Conservation (phyloP, 2,329 filamentous ascomycete species). For the Diplocarpon mali region DNA sequence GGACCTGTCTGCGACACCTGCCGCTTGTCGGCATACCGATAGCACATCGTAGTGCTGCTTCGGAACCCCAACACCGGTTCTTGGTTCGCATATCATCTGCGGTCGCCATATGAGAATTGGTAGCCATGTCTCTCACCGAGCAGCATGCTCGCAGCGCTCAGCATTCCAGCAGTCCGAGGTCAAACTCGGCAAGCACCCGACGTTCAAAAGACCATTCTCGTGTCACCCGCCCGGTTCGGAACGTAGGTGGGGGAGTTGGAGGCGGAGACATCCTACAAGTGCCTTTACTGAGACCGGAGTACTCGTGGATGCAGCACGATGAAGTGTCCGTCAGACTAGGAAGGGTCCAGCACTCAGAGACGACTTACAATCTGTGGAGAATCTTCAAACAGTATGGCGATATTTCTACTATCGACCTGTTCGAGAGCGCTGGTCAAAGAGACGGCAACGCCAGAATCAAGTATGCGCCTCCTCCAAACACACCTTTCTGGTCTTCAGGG, state of each 20-base stretch:
- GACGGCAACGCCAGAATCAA: conserved; percentile 36
- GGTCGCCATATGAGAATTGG: too few species aligned
- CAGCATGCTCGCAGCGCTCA: too few species aligned
- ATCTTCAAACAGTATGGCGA: conserved; percentile 41
- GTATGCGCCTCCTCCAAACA: conserved; percentile 46
- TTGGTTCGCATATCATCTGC: too few species aligned
- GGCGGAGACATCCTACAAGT: background rate
- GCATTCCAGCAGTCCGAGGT: too few species aligned
- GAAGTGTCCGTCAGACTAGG: conserved; percentile 16
- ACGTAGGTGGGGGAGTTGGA: background rate
- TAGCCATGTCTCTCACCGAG: too few species aligned
- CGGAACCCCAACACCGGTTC: too few species aligned
- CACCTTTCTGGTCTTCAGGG: conserved; percentile 37
- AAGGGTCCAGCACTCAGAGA: conserved; percentile 29
- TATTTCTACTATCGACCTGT: conserved; percentile 46
- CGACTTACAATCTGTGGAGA: conserved; percentile 36
- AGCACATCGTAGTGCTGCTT: too few species aligned
- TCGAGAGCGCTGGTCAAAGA: conserved; percentile 32
- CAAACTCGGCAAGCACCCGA: too few species aligned
- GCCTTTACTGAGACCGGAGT: conserved; percentile 1
- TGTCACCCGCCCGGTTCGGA: too few species aligned
- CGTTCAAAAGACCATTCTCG: too few species aligned
- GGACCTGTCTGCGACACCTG: background rate
- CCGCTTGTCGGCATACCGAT: background rate
- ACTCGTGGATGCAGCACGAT: conserved; percentile 29